Base-by-base conservation (phyloP, 495 filamentous ascomycete species). In the Penicillium arizonense region DNA sequence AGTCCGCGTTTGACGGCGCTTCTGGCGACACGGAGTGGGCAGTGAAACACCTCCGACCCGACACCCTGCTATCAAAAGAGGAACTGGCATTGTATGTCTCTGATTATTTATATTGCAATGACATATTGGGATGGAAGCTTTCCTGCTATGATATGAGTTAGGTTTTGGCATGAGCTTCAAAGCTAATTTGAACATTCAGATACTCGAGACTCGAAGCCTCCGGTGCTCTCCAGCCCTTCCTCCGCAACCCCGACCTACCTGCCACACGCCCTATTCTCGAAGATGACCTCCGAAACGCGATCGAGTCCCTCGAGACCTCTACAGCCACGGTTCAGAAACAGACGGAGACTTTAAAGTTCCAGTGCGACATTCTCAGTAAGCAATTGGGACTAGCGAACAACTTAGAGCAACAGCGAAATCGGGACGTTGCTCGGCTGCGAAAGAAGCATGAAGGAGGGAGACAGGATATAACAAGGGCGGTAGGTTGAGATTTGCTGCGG, bases 11-110 rank as follows among this genome's bases (percentile, higher is more conserved):
- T 32, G 38, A 53, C 3, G 57, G 71, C 45, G 43, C 38, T 3
- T 32, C 39, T 13, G 32, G 48, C 13, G 52, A 64, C 55, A 55
- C 52, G 40, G 55, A 72, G 52, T 76, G 74, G 73, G 61, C 67
- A 16, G 52, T 58, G 14, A 68, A 60, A 30, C 63, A 74, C 47
- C 48, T 76, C 21, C 57, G 38, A 34, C 52, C 58, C 1, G 64
- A 69, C 35, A 73, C 70, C 5, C 57, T 77, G 21, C 61, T 77
- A 36, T 75, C 73, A 8, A 61, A 64, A 36, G 74, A 77, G 43
- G 74, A 77, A 55, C 56, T 73, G 12, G 48, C 46, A 37, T 43
- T 76, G 74, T 75, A 63, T 33, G 63, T 44, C 13, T 34, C 23
- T 30, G 28, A 7, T 7, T 30, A 30, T 30, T 30, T 7, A 30